phyloP scores from a whole-genome alignment of 2,329 filamentous ascomycete species.

The Fusarium guadeloupense region DNA sequence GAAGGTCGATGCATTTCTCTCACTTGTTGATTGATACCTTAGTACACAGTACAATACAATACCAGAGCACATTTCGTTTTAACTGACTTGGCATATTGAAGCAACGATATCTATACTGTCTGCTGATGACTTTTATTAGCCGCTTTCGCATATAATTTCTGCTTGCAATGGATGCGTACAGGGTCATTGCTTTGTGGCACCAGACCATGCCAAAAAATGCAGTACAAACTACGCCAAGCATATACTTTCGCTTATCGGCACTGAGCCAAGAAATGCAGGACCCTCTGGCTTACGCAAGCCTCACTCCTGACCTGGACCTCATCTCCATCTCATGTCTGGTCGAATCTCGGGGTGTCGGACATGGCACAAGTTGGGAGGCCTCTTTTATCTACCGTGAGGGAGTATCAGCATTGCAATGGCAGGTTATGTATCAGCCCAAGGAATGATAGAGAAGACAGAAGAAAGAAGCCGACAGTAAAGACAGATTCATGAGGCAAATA shows the following conservation, averaged over 20 bases:
- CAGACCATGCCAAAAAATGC: background rate
- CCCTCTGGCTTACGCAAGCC: slow-evolving; percentile 9
- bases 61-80: slow-evolving; percentile 10
- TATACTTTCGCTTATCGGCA: slow-evolving; percentile 41
- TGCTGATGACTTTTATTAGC: no score
- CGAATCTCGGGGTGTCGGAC: background rate
- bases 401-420: background rate
- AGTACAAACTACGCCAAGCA: slow-evolving; percentile 7
- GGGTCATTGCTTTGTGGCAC: background rate
- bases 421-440: background rate
- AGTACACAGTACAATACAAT: slow-evolving; percentile 31
- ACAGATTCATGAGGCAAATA: background rate
- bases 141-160: background rate
- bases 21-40: slow-evolving; percentile 35
- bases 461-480: background rate
- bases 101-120: background rate
- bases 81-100: slow-evolving; percentile 6
- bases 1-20: slow-evolving; percentile 17
- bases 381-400: background rate
- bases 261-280: slow-evolving; percentile 30
- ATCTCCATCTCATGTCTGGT: background rate
- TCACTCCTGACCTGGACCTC: background rate
- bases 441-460: background rate
- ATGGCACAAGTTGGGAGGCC: background rate
- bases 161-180: slow-evolving; percentile 1